These are phyloP conservation scores for Eucalyptus pauciflora DNA, from an alignment of 345 rosid species.

Conservation along the genomic window DNA sequence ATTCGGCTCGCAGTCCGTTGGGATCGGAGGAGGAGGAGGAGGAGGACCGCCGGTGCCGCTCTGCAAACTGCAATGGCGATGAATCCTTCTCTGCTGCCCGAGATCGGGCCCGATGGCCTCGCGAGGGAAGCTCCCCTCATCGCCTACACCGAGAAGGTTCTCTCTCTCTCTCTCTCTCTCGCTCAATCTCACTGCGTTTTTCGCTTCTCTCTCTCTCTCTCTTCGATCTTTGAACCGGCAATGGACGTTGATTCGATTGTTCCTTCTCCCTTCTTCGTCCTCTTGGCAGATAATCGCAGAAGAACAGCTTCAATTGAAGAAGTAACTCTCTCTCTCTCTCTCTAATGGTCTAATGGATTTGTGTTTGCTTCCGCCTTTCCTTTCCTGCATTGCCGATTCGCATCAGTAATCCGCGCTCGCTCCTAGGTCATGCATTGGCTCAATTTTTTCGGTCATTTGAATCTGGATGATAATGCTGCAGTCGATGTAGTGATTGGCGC, in stretches of 20 bases:
- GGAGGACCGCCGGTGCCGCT: neutral
- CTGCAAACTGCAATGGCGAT: neutral
- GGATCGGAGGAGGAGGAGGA: neutral
- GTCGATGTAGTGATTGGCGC: neutral
- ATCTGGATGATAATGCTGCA: neutral
- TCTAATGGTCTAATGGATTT: neutral
- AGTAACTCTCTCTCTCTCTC: slow-evolving; percentile 19
- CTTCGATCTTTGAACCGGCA: neutral
- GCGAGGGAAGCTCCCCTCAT: slow-evolving; percentile 75
- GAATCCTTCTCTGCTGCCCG: slow-evolving; percentile 48
- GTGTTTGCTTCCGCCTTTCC: neutral
- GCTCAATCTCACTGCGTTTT: neutral
- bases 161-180: neutral
- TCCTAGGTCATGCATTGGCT: neutral
- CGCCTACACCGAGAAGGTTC: slow-evolving; percentile 87
- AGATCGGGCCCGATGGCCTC: slow-evolving; percentile 92
- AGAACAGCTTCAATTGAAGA: slow-evolving; percentile 78
- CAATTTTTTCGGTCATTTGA: neutral
- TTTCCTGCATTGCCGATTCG: neutral
- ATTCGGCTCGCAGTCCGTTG: neutral
- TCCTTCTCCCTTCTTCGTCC: neutral
- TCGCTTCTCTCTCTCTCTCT: neutral
- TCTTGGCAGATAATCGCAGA: slow-evolving; percentile 56
- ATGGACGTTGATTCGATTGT: neutral
- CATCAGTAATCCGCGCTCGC: neutral